Base-by-base conservation (phyloP, 306 rosid genomes). In the Nissolia schottii region DNA sequence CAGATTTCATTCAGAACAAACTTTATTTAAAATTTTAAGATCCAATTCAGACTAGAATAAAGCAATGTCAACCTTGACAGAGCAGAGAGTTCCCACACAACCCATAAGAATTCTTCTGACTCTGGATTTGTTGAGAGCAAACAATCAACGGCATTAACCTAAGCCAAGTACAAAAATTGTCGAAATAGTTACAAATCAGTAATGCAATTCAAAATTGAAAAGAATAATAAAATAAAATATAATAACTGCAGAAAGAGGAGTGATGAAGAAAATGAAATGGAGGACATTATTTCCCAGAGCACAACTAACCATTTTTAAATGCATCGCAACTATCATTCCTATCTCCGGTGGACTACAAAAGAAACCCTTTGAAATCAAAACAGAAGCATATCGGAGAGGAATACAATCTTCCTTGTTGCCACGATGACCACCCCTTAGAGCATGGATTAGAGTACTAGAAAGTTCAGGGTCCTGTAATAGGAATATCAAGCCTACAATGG, bases 101-200 rank as follows among this genome's bases (percentile, higher is more conserved):
- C 88, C 99, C 96, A 92, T 82, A 94, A 82, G 83, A 91, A 89
- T 79, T 89, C 97, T 82, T 94, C 99, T 7, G 95, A 86, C 46
- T 86, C 80, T 6, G 86, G 95, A 77, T 80, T 74, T 15, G 93
- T 77, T 20, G 87, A 85, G 73, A 94, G 91, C 88, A 94, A 81
- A 78, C 91, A 84, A 79, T 94, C 99, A 67, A 91, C 79, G 67
- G 94, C 93, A 73, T 80, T 83, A 80, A 91, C 97, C 99, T 94
- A 81, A 62, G 20, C 71, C 41, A 69, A 80, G 64, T 58, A 81
- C 37, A 53, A 67, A 72, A 78, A 51, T 15, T 45, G 43, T 41
- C 54, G 56, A 76, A 41, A 80, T 28, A 51, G 76, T 73, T 20
- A 58, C 43, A 68, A 64, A 38, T 41, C 41, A 54, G 15, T 67